Base-by-base conservation (phyloP, 2,329 filamentous ascomycete species). In the Sphaerostilbella broomeana region DNA sequence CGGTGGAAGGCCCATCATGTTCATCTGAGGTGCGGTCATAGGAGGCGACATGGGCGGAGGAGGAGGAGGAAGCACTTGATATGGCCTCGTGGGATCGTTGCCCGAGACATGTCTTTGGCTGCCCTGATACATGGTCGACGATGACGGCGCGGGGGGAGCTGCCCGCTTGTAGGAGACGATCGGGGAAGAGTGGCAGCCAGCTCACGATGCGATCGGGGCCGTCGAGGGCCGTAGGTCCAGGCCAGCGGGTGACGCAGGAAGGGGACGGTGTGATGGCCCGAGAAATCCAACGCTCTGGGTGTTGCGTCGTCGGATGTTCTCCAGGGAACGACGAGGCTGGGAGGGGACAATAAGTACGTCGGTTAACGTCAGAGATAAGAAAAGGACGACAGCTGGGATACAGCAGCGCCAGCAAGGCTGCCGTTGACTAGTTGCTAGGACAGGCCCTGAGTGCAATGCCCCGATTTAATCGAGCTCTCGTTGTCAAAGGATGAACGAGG, bases 11-110 rank as follows among this genome's bases (percentile, higher is more conserved):
- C 61, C 61, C 61, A 71, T 67, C 51, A 71, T 69, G 45, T 55
- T 65, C 47, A 73, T 63, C 44, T 64, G 63, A 17, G 61, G 59
- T 32, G 56, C 63, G 27, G 50, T 39, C 51, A 64, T 62, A 33
- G 71, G 72, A 35, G 68, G 67, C 18, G 72, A 69, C 62, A 76
- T 70, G 39, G 73, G 73, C 40, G 74, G 73, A 38, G 72, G 73
- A 32, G 73, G 73, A 43, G 72, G 74, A 46, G 73, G 73, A 43
- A 72, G 74, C 48, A 77, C 63, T 51, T 70, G 70, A 53, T 70
- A 78, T 32, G 70, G 58, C 56, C 74, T 69, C 46, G 67, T 61
- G 45, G 66, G 63, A 52, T 78, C 72, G 46, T 55, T 57, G 54
- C 58, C 60, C 55, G 63, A 61, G 48, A 60, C 62, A 62, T 68